Conservation (phyloP, 805 yeast genomes). For the Yamadazyma nakazawae region DNA sequence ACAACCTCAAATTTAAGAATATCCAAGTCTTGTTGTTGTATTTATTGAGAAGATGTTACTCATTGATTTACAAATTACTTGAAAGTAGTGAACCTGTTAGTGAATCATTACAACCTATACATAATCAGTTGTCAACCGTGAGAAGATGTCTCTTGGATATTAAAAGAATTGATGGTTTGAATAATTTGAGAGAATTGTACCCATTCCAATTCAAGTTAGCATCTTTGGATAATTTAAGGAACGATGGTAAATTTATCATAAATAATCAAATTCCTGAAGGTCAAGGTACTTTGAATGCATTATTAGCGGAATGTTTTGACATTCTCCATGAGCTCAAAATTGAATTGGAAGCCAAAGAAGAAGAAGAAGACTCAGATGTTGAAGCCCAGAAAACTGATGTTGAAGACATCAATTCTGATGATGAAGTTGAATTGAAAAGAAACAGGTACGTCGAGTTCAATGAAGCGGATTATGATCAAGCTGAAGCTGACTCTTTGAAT, state of each 20-base stretch:
- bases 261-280: constrained; percentile 95
- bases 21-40: constrained; percentile 57
- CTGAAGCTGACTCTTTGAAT: constrained; percentile 24
- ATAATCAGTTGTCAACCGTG: constrained; percentile 89
- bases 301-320: constrained; percentile 92
- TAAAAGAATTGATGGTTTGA: constrained; percentile 88
- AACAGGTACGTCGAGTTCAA: constrained; percentile 41
- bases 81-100: constrained; percentile 94
- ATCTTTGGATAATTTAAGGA: constrained; percentile 78
- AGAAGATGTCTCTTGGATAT: constrained; percentile 86
- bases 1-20: constrained; percentile 28
- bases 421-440: constrained; percentile 44
- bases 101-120: constrained; percentile 89
- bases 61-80: constrained; percentile 80
- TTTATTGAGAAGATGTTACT: constrained; percentile 84
- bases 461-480: constrained; percentile 45
- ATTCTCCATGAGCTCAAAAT: constrained; percentile 86
- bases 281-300: constrained; percentile 90
- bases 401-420: constrained; percentile 36
- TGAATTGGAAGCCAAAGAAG: constrained; percentile 68
- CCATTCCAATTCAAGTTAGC: constrained; percentile 96
- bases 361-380: constrained; percentile 6
- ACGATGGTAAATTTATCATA: constrained; percentile 88
- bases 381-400: constrained; percentile 20
- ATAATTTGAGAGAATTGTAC: constrained; percentile 82